Evolutionary conservation across 2,329 filamentous ascomycete species (phyloP).

Genomic region (Whalleya microplaca): DNA sequence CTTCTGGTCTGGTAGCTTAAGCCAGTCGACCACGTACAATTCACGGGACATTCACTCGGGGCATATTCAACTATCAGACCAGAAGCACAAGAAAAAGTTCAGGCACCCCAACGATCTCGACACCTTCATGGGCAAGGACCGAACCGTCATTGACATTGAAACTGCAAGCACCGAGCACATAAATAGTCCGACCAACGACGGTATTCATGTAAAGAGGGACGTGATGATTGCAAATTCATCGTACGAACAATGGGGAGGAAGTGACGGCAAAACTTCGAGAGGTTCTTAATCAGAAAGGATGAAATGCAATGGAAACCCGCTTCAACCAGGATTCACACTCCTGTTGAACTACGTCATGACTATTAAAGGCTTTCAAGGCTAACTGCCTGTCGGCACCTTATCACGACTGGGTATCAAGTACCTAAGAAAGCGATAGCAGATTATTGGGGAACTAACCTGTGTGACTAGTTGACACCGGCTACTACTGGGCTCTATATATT

Average conservation of each 20-base stretch:
- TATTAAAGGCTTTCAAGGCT: not conserved
- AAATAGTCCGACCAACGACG: not conserved
- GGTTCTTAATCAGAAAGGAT: not conserved
- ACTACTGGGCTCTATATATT: not conserved
- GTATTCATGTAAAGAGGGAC: not conserved
- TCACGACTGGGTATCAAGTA: not conserved
- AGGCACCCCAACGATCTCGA: not conserved
- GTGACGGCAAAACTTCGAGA: not conserved
- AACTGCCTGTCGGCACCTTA: not conserved
- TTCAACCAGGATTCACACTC: not conserved
- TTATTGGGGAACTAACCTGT: not conserved
- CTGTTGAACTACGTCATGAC: not conserved
- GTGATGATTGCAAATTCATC: not conserved
- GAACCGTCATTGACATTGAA: not conserved
- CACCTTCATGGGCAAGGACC: not conserved
- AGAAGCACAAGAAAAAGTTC: not conserved
- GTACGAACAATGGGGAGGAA: not conserved
- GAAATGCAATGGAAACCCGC: not conserved
- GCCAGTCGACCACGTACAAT: not conserved
- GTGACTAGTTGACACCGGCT: not conserved
- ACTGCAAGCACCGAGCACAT: not conserved
- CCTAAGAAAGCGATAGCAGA: not conserved
- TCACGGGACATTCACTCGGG: slow-evolving; percentile 6
- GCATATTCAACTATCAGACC: not conserved
- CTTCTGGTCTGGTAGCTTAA: slow-evolving; percentile 26